These are phyloP conservation scores for Ascochyta viciae-villosae DNA, from an alignment of 2,329 filamentous ascomycete species.

Conservation along the genomic window DNA sequence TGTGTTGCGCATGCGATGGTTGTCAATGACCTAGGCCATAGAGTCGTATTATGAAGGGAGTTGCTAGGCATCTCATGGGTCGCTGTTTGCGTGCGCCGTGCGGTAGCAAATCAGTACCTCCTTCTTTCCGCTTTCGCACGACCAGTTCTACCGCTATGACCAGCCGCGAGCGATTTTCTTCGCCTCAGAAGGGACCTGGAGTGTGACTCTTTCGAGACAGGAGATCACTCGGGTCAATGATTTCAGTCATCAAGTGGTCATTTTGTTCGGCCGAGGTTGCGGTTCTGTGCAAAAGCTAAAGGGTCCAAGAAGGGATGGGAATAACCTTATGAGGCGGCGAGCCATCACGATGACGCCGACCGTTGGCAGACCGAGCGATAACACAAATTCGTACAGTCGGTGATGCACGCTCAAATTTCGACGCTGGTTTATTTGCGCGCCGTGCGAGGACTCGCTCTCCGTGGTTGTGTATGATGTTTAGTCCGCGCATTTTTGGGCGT, in stretches of 20 bases:
- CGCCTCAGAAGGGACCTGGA: slow-evolving; percentile 8
- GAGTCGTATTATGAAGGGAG: neutral
- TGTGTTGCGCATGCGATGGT: neutral
- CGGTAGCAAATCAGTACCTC: neutral
- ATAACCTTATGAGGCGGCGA: slow-evolving; percentile 32
- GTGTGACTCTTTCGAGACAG: slow-evolving; percentile 8
- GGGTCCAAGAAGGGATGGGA: slow-evolving; percentile 11
- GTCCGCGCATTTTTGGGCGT: slow-evolving; percentile 32
- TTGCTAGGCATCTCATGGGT: neutral
- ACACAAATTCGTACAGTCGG: slow-evolving; percentile 5
- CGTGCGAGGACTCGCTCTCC: slow-evolving; percentile 6
- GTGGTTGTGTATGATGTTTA: slow-evolving; percentile 19
- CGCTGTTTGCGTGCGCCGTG: slow-evolving; percentile 10
- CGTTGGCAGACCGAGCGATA: slow-evolving; percentile 10
- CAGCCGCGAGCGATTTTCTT: slow-evolving; percentile 31
- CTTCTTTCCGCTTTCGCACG: slow-evolving; percentile 10
- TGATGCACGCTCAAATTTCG: slow-evolving; percentile 7
- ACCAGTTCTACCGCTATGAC: slow-evolving; percentile 4
- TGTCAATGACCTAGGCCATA: neutral
- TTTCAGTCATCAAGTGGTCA: slow-evolving; percentile 16
- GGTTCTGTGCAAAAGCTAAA: slow-evolving; percentile 10
- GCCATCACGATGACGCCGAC: slow-evolving; percentile 29
- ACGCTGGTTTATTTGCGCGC: slow-evolving; percentile 8
- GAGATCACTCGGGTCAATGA: slow-evolving; percentile 24
- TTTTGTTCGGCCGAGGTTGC: slow-evolving; percentile 35